These are phyloP conservation scores for Arthroderma sp. DNA, from an alignment of 2,329 filamentous ascomycete genomes.

Conservation along the genomic window DNA sequence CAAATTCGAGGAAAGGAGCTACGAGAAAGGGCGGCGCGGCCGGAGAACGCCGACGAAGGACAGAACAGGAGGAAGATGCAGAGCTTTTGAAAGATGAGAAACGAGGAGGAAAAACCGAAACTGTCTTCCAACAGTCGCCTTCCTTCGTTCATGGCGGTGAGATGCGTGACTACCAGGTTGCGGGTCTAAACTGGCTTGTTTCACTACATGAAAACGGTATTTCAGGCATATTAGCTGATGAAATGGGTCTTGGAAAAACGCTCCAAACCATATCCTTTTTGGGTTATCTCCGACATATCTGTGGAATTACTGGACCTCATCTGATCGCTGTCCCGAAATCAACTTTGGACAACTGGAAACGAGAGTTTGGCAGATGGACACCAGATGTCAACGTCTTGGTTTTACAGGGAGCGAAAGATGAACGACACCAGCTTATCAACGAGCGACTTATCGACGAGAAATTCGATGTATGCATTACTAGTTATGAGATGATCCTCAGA, in stretches of 20 bases:
- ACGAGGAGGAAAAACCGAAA: conserved; percentile 71
- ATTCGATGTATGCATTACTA: conserved; percentile 96
- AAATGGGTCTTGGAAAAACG: conserved; percentile 98
- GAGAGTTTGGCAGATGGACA: conserved; percentile 88
- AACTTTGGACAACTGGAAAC: conserved; percentile 95
- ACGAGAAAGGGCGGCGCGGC: conserved; percentile 74
- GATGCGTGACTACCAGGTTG: conserved; percentile 95
- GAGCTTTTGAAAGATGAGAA: conserved; percentile 80
- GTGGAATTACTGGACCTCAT: conserved; percentile 81
- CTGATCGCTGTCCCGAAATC: conserved; percentile 90
- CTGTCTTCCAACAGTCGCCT: conserved; percentile 87
- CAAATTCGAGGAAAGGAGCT: conserved; percentile 59
- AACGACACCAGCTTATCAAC: conserved; percentile 76
- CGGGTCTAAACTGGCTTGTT: conserved; percentile 93
- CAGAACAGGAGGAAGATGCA: conserved; percentile 94
- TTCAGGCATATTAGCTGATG: conserved; percentile 90
- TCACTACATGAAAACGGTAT: conserved; percentile 98
- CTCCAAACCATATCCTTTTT: conserved; percentile 95
- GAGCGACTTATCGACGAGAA: conserved; percentile 86
- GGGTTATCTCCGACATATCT: conserved; percentile 83
- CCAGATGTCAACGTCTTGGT: conserved; percentile 91
- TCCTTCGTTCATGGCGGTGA: conserved; percentile 69
- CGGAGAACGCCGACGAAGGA: conserved; percentile 67
- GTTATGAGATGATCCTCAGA: conserved; percentile 95
- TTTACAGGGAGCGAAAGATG: conserved; percentile 88